These are phyloP conservation scores for Amyloporia xantha DNA, from an alignment of 768 basidiomycete species.

Conservation along the genomic window DNA sequence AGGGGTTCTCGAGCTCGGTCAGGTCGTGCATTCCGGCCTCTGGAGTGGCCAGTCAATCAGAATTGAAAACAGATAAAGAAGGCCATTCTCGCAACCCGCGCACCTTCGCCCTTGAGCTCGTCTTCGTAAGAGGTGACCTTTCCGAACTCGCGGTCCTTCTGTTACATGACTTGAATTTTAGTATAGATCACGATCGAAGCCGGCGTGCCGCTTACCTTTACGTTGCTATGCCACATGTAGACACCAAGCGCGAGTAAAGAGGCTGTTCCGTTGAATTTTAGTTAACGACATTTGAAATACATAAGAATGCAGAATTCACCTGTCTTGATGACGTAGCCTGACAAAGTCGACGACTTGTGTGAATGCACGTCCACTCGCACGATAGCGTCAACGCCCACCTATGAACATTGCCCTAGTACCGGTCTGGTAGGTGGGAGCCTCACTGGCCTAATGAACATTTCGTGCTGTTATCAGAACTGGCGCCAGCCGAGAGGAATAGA, in stretches of 20 bases:
- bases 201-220: conserved; percentile 10
- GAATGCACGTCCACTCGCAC: too few relatives aligned
- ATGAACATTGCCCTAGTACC: conserved; percentile 15
- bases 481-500: neutral
- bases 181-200: too few relatives aligned
- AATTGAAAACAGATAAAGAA: neutral
- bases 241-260: conserved; percentile 9
- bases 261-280: too few relatives aligned
- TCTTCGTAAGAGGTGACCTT: conserved; percentile 11
- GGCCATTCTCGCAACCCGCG: neutral
- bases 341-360: too few relatives aligned
- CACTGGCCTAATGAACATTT: conserved; percentile 10
- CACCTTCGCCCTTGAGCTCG: conserved; percentile 15
- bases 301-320: conserved; percentile 2
- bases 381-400: conserved; percentile 7
- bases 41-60: neutral
- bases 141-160: conserved; percentile 14
- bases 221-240: conserved; percentile 15
- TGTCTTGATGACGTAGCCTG: conserved; percentile 16
- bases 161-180: neutral
- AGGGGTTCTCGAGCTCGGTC: conserved; percentile 14
- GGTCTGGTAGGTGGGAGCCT: conserved; percentile 12
- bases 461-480: too few relatives aligned
- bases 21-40: conserved; percentile 18
- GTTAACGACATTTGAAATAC: too few relatives aligned